Percentiles rank a stretch among this genome's conserved stretches.
phyloP scores from a whole-genome alignment of 2,329 filamentous ascomycete species.

The Exserohilum turcica region DNA sequence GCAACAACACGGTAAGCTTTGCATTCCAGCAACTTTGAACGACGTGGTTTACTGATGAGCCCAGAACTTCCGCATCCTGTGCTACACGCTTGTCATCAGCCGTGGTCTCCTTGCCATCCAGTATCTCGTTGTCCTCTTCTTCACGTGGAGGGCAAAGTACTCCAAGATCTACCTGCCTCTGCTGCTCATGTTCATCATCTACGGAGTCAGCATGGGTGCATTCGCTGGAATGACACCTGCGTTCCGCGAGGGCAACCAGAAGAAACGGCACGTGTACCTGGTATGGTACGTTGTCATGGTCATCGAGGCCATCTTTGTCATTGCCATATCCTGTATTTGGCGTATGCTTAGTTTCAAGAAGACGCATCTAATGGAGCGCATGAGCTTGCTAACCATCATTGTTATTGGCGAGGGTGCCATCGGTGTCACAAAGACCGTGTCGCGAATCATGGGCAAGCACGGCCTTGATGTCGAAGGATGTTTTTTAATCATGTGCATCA shows the following conservation, averaged over 20 bases:
- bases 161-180: conserved; percentile 44
- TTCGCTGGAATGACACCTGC: conserved; percentile 45
- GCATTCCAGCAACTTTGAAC: rapidly evolving
- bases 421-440: conserved; percentile 62
- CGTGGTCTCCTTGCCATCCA: conserved; percentile 40
- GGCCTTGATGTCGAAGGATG: conserved; percentile 44
- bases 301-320: conserved; percentile 58
- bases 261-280: conserved; percentile 33
- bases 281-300: conserved; percentile 53
- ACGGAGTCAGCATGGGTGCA: conserved; percentile 29
- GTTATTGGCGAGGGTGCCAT: conserved; percentile 71
- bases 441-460: conserved; percentile 45
- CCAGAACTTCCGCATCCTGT: conserved; percentile 45
- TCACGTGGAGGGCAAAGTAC: conserved; percentile 35
- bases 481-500: conserved; percentile 46
- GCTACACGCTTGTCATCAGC: conserved; percentile 44
- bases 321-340: conserved; percentile 61
- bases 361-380: conserved; percentile 67
- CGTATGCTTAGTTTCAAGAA: conserved; percentile 64
- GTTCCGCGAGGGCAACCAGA: conserved; percentile 25
- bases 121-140: conserved; percentile 43
- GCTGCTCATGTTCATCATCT: conserved; percentile 38
- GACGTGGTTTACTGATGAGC: conserved; percentile 6
- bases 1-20: conserved; percentile 35
- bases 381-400: conserved; percentile 68